Conservation (phyloP, 345 rosid genomes). For the Eutrema japonicum region DNA sequence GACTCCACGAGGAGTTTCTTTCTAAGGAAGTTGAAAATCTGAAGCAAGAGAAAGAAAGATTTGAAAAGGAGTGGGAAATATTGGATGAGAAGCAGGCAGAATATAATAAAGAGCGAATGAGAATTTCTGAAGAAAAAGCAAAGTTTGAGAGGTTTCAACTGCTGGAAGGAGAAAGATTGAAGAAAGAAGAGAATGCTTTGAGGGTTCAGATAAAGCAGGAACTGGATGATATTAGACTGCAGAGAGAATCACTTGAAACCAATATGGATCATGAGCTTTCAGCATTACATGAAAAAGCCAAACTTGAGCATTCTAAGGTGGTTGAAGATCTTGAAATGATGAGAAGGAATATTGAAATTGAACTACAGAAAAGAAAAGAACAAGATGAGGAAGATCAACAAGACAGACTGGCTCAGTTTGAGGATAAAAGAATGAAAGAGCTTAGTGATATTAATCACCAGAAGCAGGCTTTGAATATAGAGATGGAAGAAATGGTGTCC, state of each 20-base stretch:
- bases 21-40: slow-evolving; percentile 68
- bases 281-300: slow-evolving; percentile 54
- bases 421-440: slow-evolving; percentile 57
- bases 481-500: slow-evolving; percentile 59
- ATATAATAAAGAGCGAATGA: slow-evolving; percentile 48
- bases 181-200: slow-evolving; percentile 59
- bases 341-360: slow-evolving; percentile 58
- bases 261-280: slow-evolving; percentile 64
- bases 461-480: slow-evolving; percentile 61
- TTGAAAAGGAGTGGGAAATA: slow-evolving; percentile 82
- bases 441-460: slow-evolving; percentile 46
- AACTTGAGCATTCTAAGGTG: slow-evolving; percentile 58
- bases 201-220: slow-evolving; percentile 53
- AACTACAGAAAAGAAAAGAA: slow-evolving; percentile 51
- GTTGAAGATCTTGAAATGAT: slow-evolving; percentile 63
- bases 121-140: slow-evolving; percentile 56
- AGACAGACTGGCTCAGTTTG: slow-evolving; percentile 52
- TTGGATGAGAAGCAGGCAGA: slow-evolving; percentile 75
- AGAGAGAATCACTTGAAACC: slow-evolving; percentile 73
- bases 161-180: slow-evolving; percentile 60
- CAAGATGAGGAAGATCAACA: slow-evolving; percentile 63
- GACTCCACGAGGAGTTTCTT: slow-evolving; percentile 66
- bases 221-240: slow-evolving; percentile 59
- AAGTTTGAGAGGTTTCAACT: slow-evolving; percentile 53
- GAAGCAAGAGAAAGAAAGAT: slow-evolving; percentile 68